A percentile compares a stretch with the other conserved stretches of the same genome.
These are phyloP conservation scores for Penicillium janthinellum DNA, from an alignment of 2,329 filamentous ascomycete genomes.

Conservation along the genomic window DNA sequence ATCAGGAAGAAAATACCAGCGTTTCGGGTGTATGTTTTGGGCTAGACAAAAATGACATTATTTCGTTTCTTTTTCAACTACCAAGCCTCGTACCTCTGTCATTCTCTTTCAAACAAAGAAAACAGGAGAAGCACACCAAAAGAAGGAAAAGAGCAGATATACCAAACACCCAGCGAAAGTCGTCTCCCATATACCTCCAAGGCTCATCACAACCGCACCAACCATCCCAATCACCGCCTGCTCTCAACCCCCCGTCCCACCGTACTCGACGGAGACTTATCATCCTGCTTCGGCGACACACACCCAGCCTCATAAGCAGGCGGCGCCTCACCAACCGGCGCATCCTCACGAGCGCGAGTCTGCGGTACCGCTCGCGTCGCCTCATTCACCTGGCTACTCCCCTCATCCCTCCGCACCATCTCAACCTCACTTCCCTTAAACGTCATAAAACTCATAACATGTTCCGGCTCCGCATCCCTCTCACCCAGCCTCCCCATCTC, in stretches of 20 bases:
- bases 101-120: neutral
- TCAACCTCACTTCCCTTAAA: conserved; percentile 16
- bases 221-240: neutral
- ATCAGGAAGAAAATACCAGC: conserved; percentile 16
- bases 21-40: conserved; percentile 15
- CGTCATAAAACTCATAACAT: conserved; percentile 35
- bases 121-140: neutral
- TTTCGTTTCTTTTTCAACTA: neutral
- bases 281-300: conserved; percentile 2
- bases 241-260: conserved; percentile 3
- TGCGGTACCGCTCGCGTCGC: neutral
- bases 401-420: neutral
- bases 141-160: neutral
- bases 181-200: neutral
- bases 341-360: neutral
- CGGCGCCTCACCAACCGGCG: conserved; percentile 8
- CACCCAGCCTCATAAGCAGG: conserved; percentile 19
- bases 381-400: neutral
- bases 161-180: neutral
- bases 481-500: neutral
- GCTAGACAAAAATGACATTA: conserved; percentile 26
- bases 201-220: neutral
- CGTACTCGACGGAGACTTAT: conserved; percentile 17
- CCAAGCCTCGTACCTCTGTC: neutral
- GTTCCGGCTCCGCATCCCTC: conserved; percentile 4